Percentiles rank a stretch among this genome's conserved stretches.
Evolutionary conservation across 1,284 basidiomycete genomes (phyloP).

Genomic region (Leccinum pachyderme): DNA sequence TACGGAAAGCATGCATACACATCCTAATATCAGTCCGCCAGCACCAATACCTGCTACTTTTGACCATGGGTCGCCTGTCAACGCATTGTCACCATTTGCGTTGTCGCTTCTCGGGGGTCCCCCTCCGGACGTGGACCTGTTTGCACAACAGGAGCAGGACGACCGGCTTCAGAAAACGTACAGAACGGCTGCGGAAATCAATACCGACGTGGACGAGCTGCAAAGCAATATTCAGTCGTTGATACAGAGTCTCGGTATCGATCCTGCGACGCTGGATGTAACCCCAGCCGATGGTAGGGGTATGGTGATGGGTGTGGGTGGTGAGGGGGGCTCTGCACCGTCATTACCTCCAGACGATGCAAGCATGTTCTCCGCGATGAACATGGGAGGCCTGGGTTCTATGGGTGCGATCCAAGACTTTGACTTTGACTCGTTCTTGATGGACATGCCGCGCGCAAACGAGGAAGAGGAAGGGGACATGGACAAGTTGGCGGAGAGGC

Average conservation of each 20-base stretch:
- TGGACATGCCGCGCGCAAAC: constrained; percentile 31
- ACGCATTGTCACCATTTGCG: constrained; percentile 22
- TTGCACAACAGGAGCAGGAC: constrained; percentile 37
- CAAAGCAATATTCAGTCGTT: constrained; percentile 72
- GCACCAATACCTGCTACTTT: constrained; percentile 11
- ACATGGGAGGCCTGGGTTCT: background rate
- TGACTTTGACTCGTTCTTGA: constrained; percentile 49
- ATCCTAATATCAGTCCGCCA: constrained; percentile 4
- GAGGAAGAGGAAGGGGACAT: constrained; percentile 35
- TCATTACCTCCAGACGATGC: constrained; percentile 2
- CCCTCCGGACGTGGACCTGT: constrained; percentile 27
- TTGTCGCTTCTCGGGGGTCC: constrained; percentile 17
- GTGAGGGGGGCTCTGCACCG: constrained; percentile 7
- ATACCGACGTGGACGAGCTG: constrained; percentile 70
- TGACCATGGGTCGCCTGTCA: constrained; percentile 13
- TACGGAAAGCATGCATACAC: background rate
- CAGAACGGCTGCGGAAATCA: constrained; percentile 62
- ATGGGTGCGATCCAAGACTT: constrained; percentile 34
- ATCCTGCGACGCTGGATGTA: constrained; percentile 41
- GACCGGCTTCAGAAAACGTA: constrained; percentile 55
- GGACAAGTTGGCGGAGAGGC: constrained; percentile 33
- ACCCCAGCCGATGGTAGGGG: constrained; percentile 5
- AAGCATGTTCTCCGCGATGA: constrained; percentile 20
- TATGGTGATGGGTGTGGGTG: background rate
- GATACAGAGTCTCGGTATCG: constrained; percentile 69